Percentiles rank a stretch among this genome's conserved stretches.
phyloP scores from a whole-genome alignment of 1,139 yeast species.

The Debaryomyces coudertii region DNA sequence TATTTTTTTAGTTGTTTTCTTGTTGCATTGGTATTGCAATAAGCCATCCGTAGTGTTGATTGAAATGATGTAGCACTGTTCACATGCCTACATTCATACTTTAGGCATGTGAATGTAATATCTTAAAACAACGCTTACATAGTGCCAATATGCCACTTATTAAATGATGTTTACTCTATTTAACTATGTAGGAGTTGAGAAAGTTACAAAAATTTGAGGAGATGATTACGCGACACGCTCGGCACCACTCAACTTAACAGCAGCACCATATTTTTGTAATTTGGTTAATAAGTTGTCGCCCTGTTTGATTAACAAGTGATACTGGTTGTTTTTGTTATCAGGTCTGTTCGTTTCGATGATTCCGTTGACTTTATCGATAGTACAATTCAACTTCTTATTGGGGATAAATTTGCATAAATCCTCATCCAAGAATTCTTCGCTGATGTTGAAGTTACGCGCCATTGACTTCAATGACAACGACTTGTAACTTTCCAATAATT shows the following conservation, averaged over 20 bases:
- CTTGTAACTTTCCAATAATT: slow-evolving; percentile 90
- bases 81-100: too few species aligned
- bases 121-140: neutral
- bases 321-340: slow-evolving; percentile 93
- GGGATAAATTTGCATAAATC: slow-evolving; percentile 93
- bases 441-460: slow-evolving; percentile 92
- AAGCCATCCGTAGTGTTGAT: neutral
- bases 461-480: slow-evolving; percentile 85
- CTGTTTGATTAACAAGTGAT: slow-evolving; percentile 83
- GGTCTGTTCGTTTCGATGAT: slow-evolving; percentile 95
- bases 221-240: slow-evolving; percentile 53
- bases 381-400: slow-evolving; percentile 89
- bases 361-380: slow-evolving; percentile 94
- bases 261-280: slow-evolving; percentile 95
- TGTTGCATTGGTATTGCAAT: neutral
- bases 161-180: slow-evolving; percentile 1
- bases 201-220: too few species aligned
- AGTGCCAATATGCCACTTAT: neutral
- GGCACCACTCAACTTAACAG: slow-evolving; percentile 92
- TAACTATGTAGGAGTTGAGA: neutral
- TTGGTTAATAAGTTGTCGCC: slow-evolving; percentile 93
- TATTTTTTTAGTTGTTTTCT: slow-evolving; percentile 30
- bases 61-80: too few species aligned
- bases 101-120: too few species aligned
- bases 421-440: slow-evolving; percentile 75